Evolutionary conservation across 805 yeast genomes (phyloP).

Genomic region (Candida yuanshanica): DNA sequence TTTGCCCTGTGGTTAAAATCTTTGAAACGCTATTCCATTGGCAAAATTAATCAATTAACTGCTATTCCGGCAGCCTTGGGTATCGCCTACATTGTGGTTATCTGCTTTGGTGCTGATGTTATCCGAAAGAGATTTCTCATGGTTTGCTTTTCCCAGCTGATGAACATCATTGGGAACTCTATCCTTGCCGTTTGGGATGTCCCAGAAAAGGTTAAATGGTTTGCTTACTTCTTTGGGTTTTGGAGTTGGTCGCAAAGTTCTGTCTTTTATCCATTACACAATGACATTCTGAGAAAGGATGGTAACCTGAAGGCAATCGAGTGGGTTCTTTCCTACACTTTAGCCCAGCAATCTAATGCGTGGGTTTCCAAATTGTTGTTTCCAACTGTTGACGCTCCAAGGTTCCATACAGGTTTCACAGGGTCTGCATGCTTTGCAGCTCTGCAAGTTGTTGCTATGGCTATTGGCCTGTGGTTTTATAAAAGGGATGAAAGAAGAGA

Average conservation of each 20-base stretch:
- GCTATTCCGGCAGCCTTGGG: slow-evolving; percentile 34
- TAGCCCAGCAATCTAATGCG: slow-evolving; percentile 49
- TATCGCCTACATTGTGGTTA: slow-evolving; percentile 6
- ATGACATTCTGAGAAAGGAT: slow-evolving; percentile 50
- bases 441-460: slow-evolving; percentile 21
- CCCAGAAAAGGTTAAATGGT: slow-evolving; percentile 50
- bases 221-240: slow-evolving; percentile 20
- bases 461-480: slow-evolving; percentile 27
- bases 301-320: slow-evolving; percentile 45
- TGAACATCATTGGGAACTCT: slow-evolving; percentile 42
- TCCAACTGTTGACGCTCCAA: slow-evolving; percentile 47
- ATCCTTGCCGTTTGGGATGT: slow-evolving; percentile 48
- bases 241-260: slow-evolving; percentile 54
- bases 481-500: slow-evolving; percentile 33
- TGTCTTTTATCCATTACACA: slow-evolving; percentile 51
- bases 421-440: slow-evolving; percentile 34
- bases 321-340: slow-evolving; percentile 40
- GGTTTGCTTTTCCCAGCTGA: slow-evolving; percentile 35
- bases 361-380: slow-evolving; percentile 33
- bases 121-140: slow-evolving; percentile 32
- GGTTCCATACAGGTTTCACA: slow-evolving; percentile 48
- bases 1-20: slow-evolving; percentile 42
- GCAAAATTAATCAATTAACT: slow-evolving; percentile 37
- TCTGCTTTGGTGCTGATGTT: slow-evolving; percentile 25
- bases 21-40: slow-evolving; percentile 31